Percentiles rank a stretch among this genome's conserved stretches.
phyloP scores from a whole-genome alignment of 169 alveolate species.

The Neospora caninum region DNA sequence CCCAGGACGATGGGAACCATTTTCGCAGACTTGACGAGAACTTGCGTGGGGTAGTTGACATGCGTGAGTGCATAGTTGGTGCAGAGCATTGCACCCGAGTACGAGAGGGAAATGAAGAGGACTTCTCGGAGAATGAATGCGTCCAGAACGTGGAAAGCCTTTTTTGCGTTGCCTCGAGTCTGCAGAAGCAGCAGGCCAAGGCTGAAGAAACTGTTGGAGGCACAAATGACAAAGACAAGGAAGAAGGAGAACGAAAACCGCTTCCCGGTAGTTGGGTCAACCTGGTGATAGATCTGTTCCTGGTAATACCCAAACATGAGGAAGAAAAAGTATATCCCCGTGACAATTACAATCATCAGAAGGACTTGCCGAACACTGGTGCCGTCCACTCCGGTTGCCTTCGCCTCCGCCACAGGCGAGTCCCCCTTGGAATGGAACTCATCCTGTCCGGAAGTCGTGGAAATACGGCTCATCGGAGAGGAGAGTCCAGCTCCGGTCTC shows the following conservation, averaged over 20 bases:
- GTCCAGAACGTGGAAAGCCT: constrained; percentile 9
- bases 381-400: background rate
- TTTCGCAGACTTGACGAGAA: constrained; percentile 89
- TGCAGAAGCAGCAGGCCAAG: constrained; percentile 28
- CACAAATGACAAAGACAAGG: constrained; percentile 29
- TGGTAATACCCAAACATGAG: constrained; percentile 51
- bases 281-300: constrained; percentile 47
- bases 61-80: constrained; percentile 85
- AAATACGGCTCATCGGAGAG: background rate
- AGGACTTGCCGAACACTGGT: background rate
- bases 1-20: constrained; percentile 92
- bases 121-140: constrained; percentile 62
- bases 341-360: background rate
- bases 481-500: background rate
- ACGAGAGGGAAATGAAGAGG: constrained; percentile 80
- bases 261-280: constrained; percentile 4
- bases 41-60: constrained; percentile 91
- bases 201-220: background rate
- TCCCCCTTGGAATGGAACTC: background rate
- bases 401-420: background rate
- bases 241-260: constrained; percentile 43
- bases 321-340: constrained; percentile 55
- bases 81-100: constrained; percentile 82
- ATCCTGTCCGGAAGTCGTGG: background rate
- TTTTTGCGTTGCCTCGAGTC: background rate